phyloP scores from a whole-genome alignment of 139 green algal genomes.

The Chlorella sp. region DNA sequence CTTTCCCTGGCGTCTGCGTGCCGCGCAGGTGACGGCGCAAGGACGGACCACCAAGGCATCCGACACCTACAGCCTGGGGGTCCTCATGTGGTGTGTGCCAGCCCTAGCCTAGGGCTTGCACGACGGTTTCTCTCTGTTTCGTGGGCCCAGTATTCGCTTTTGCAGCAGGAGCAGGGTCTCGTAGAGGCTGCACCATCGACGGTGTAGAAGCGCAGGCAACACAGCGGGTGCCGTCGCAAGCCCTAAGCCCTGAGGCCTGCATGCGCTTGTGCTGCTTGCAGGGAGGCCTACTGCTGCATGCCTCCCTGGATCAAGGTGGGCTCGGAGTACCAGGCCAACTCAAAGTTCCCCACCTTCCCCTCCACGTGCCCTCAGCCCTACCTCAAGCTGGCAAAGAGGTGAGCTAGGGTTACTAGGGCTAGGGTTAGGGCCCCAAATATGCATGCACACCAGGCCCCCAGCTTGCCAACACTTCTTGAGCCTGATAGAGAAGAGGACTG shows the following conservation, averaged over 20 bases:
- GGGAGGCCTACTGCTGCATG: constrained; percentile 17
- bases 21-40: constrained; percentile 1
- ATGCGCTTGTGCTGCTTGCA: constrained; percentile 2
- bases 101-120: no score
- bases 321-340: constrained; percentile 3
- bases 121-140: no score
- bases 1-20: not conserved
- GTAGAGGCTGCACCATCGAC: no score
- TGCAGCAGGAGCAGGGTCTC: no score
- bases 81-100: constrained; percentile 16
- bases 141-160: no score
- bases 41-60: constrained; percentile 5
- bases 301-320: constrained; percentile 16
- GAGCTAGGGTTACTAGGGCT: not conserved
- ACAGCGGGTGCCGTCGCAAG: no score
- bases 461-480: not conserved
- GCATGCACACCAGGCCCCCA: not conserved
- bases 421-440: not conserved
- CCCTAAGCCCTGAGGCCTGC: constrained; percentile 1
- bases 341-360: not conserved
- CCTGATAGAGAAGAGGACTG: not conserved
- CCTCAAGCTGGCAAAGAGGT: not conserved
- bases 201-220: no score
- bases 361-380: not conserved
- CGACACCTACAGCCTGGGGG: constrained; percentile 18